Percentiles rank a stretch among this genome's conserved stretches.
phyloP scores from a whole-genome alignment of 164 flowering plant genomes.

The grape (Vitis vinifera) region DNA sequence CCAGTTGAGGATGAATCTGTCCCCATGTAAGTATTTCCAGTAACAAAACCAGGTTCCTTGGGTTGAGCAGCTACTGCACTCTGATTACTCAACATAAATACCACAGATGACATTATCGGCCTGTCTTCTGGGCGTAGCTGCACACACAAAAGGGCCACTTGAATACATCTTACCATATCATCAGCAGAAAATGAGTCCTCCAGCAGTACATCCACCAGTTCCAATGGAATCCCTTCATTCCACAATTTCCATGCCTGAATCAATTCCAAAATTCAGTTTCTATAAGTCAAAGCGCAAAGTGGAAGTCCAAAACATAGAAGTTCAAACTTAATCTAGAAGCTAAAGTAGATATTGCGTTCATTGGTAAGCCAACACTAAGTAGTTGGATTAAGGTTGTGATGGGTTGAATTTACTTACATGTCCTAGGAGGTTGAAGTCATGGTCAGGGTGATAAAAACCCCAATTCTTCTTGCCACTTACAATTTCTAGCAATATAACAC shows the following conservation, averaged over 20 bases:
- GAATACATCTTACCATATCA: slow-evolving; percentile 34
- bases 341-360: too few relatives aligned
- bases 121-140: slow-evolving; percentile 29
- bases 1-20: neutral
- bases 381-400: too few relatives aligned
- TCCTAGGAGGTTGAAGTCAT: slow-evolving; percentile 24
- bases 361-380: too few relatives aligned
- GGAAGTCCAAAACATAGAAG: too few relatives aligned
- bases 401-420: slow-evolving; percentile 14
- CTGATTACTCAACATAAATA: slow-evolving; percentile 30
- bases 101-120: slow-evolving; percentile 34
- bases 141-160: slow-evolving; percentile 34
- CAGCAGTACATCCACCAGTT: slow-evolving; percentile 18
- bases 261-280: neutral
- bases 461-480: slow-evolving; percentile 23
- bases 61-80: slow-evolving; percentile 16
- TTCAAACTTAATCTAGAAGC: too few relatives aligned
- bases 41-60: slow-evolving; percentile 14
- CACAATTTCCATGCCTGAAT: slow-evolving; percentile 35
- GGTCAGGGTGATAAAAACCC: slow-evolving; percentile 18
- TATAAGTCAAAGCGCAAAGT: too few relatives aligned
- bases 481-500: slow-evolving; percentile 22
- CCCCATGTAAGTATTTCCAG: neutral
- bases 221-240: slow-evolving; percentile 27
- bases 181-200: slow-evolving; percentile 1